Base-by-base conservation (phyloP, 2,329 filamentous ascomycete species). In the Ophiostoma himal-ulmi region DNA sequence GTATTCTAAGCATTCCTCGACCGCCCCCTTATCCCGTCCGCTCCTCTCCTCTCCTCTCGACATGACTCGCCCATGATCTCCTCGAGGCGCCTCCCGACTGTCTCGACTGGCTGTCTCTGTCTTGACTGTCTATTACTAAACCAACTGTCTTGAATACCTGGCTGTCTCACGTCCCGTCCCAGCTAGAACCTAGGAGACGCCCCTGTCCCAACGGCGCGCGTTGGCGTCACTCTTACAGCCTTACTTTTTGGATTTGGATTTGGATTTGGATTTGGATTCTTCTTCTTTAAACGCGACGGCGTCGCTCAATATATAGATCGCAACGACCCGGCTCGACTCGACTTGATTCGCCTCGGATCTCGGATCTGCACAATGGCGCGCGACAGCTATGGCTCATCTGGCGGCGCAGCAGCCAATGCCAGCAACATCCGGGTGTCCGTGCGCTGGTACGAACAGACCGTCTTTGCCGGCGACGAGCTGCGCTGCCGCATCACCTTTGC, bases 401-500 rank as follows among this genome's bases (percentile, higher is more conserved):
- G 57, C 68, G 30, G 13, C 41, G 11, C 60, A n/a, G 44, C 62
- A 30, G 48, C 37, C n/a, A 20, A 30, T 37, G 44, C 37, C 72
- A 83, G 82, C 81, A 94, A 96, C 83, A 93, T 99, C 79, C 91
- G 94, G 80, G 94, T 97, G 80, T 97, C 94, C 79, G 92, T 99
- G 80, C 89, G 90, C 82, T 99, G 94, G 91, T 91, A 93, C 79
- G 92, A 96, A 78, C 89, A 94, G 79, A 94, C 92, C 73, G 92
- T 99, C 76, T 99, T 98, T 81, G 92, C 95, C 71, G 95, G 95
- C 80, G 95, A 99, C 83, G 91, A 97, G 77, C 87, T 98, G 77
- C 92, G 94, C 82, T 98, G 95, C 81, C 93, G 90, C 75, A 96
- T 99, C 79, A 97, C 92, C 68, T 99, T 99, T 82, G 94, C 91